Evolutionary conservation across 495 filamentous ascomycete genomes (phyloP), one percentile per base, ranked within the genome.

Genomic region (Monascus purpureus): DNA sequence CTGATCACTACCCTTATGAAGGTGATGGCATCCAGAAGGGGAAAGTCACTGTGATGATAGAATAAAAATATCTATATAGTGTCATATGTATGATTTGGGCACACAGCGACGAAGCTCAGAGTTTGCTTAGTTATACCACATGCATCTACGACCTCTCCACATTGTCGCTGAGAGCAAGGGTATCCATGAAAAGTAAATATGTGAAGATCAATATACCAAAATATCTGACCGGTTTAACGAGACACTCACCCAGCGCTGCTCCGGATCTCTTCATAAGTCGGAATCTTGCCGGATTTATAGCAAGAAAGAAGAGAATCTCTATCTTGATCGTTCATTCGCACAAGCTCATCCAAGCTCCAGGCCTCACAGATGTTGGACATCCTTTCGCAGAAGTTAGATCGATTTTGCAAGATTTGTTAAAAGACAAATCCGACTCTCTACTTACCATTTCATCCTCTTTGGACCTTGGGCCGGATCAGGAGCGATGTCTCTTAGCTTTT

Each of bases 301-400:
- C 73, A 82, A 1, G 50, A 58, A 18, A 96, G 49, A 15, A 97
- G 54, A 18, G 55, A 61, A 15, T 77, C 73, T 81, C 96, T 94
- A 46, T 94, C 86, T 33, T 73, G 61, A 18, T 92, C 86, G 15
- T 70, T 65, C 73, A 97, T 79, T 23, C 72, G 67, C 32, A 84
- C 85, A 41, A 97, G 68, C 28, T 96, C 83, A 33, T 92, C 80
- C 43, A 90, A 65, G 29, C 60, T 76, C 68, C 90, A 97, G 19
- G 69, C 63, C 46, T 95, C 85, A 55, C 90, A 95, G 11, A 96
- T 78, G 29, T 67, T 75, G 1, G 79, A 82, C 79, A 96, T 96
- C 80, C 75, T 80, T 32, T n/a, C n/a, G n/a, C n/a, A n/a, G 22
- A 24, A 11, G 22, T 11, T 11, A 8, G 8, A 11, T 27, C 14